Evolutionary conservation across 164 flowering plant genomes (phyloP).

Genomic region (Vitis vinifera): ASM3070453v1 NC_081812.1:11166501-11167000

Average conservation of each 20-base stretch:
- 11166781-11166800: no score
- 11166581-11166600: no score
- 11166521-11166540: background rate
- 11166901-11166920: conserved; percentile 87
- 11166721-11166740: background rate
- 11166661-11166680: no score
- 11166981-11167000: conserved; percentile 54
- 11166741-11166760: no score
- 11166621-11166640: background rate
- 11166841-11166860: no score
- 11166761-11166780: no score
- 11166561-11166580: background rate
- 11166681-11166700: no score
- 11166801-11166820: no score
- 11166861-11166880: conserved; percentile 72
- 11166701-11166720: no score
- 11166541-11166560: background rate
- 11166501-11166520: no score
- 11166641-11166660: background rate
- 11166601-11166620: no score
- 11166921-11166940: conserved; percentile 66
- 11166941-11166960: conserved; percentile 65
- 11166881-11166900: conserved; percentile 98
- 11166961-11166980: conserved; percentile 29
- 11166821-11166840: no score